A percentile compares a stretch with the other conserved stretches of the same genome.
These are phyloP conservation scores for Brassica hybrid DNA, from an alignment of 441 rosid species.

Conservation along the genomic window DNA sequence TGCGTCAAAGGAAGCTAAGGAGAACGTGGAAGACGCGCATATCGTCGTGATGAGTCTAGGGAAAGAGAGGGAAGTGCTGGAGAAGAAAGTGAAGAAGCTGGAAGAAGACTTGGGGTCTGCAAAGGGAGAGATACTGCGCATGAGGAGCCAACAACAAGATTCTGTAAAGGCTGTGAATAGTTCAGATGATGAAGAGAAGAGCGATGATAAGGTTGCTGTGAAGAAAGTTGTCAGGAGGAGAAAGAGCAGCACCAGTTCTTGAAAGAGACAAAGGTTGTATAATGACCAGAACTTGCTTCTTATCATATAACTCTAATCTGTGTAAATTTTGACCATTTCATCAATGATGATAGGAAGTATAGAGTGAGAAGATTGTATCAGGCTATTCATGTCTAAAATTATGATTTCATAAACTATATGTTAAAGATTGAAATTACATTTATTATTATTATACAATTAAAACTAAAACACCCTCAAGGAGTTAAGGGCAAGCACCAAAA, in stretches of 20 bases:
- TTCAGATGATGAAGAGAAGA: no score
- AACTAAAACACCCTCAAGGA: no score
- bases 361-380: constrained; percentile 35
- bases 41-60: constrained; percentile 78
- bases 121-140: constrained; percentile 83
- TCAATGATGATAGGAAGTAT: no score
- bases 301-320: constrained; percentile 17
- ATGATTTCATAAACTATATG: constrained; percentile 3
- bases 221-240: constrained; percentile 70
- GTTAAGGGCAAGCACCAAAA: constrained; percentile 39
- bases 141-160: constrained; percentile 64
- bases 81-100: constrained; percentile 73
- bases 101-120: constrained; percentile 79
- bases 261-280: constrained; percentile 32
- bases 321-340: constrained; percentile 49
- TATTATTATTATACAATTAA: constrained; percentile 40
- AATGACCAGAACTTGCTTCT: background rate
- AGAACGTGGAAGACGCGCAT: constrained; percentile 52
- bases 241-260: constrained; percentile 46
- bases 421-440: constrained; percentile 39
- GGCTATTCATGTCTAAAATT: no score
- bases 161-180: constrained; percentile 45
- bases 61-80: constrained; percentile 77
- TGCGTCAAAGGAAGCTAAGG: constrained; percentile 65
- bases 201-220: constrained; percentile 50